Percentiles rank a stretch among this genome's conserved stretches.
phyloP scores from a whole-genome alignment of 192 early-diverging fungal species.

The Radiomyces spectabilis region DNA sequence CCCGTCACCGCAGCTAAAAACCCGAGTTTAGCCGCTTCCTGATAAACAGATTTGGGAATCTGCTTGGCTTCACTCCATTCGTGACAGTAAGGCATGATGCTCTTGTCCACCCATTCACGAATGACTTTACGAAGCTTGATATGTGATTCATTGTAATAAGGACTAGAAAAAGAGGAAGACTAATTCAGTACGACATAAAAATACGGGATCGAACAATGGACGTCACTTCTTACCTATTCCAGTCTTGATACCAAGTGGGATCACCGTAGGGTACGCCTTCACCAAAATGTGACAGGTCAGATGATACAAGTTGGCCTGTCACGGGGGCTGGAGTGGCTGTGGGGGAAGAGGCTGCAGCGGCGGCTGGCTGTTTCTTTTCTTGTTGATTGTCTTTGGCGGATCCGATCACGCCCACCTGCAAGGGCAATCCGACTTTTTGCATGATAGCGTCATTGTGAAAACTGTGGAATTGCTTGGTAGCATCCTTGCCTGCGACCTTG shows the following conservation, averaged over 20 bases:
- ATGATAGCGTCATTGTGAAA: slow-evolving; percentile 43
- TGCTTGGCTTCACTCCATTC: slow-evolving; percentile 80
- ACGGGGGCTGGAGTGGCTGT: not conserved
- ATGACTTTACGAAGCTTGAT: slow-evolving; percentile 49
- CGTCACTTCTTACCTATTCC: slow-evolving; percentile 17
- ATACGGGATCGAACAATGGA: not conserved
- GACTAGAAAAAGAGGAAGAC: slow-evolving; percentile 30
- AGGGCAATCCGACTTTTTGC: slow-evolving; percentile 18
- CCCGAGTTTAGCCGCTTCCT: slow-evolving; percentile 62
- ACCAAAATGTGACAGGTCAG: slow-evolving; percentile 55
- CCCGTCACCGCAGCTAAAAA: slow-evolving; percentile 60
- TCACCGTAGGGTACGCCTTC: slow-evolving; percentile 72
- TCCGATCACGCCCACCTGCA: slow-evolving; percentile 25
- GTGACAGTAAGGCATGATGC: slow-evolving; percentile 68
- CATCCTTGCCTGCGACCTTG: slow-evolving; percentile 75
- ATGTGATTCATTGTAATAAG: slow-evolving; percentile 77
- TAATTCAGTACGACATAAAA: not conserved
- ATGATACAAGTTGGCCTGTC: not conserved
- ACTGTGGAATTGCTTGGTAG: slow-evolving; percentile 78
- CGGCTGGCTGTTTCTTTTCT: not conserved
- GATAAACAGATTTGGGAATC: slow-evolving; percentile 58
- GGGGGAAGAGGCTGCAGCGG: not conserved
- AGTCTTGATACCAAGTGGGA: slow-evolving; percentile 63
- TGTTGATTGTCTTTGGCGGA: not conserved
- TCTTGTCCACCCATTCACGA: slow-evolving; percentile 66